Base-by-base conservation (phyloP, 768 basidiomycete species). In the Tephrocybe rancida region DNA sequence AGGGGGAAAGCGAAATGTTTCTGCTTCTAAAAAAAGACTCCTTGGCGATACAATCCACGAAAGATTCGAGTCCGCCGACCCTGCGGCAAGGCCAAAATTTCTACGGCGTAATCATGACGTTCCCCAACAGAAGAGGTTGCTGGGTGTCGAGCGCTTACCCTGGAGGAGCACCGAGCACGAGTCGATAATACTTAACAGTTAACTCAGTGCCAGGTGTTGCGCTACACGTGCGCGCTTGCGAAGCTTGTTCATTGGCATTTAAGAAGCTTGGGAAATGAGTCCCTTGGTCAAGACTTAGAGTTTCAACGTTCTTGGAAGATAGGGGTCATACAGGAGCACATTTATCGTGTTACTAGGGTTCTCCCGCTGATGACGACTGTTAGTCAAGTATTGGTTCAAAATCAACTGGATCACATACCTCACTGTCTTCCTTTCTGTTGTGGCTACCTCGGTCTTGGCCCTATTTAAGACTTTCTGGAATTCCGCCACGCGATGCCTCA, bases 381-480 rank as follows among this genome's bases (percentile, higher is more conserved):
- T 26, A 41, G 38, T 29, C 19, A 26, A 54, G 30, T 14, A 29
- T n/a, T 42, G 44, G n/a, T 11, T 45, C 37, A 13, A 44, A 50
- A 34, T 11, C 2, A 18, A 58, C 48, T 43, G 27, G 21, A 47
- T n/a, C 39, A 75, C 84, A 44, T 64, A 94, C 93, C 79, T 93
- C 26, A 88, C 95, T 7, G 97, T 99, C 82, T 92, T 98, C 64
- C 90, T 80, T 65, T 95, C 95, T 1, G 78, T 81, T 3, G 82
- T 83, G 2, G 85, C 87, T 5, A 83, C 85, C 70, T 98, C 97
- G 22, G 91, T 89, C 82, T 98, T 98, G 7, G 97, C 95, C 46
- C 97, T 78, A 67, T 98, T 98, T 65, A 99, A 72, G 47, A 99
- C 86, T 71, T 94, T 94, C 73, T 93, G 90, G 79, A 99, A 98